These are phyloP conservation scores for Rhizopus sp. DNA, from an alignment of 371 early-diverging fungal species.

Conservation along the genomic window DNA sequence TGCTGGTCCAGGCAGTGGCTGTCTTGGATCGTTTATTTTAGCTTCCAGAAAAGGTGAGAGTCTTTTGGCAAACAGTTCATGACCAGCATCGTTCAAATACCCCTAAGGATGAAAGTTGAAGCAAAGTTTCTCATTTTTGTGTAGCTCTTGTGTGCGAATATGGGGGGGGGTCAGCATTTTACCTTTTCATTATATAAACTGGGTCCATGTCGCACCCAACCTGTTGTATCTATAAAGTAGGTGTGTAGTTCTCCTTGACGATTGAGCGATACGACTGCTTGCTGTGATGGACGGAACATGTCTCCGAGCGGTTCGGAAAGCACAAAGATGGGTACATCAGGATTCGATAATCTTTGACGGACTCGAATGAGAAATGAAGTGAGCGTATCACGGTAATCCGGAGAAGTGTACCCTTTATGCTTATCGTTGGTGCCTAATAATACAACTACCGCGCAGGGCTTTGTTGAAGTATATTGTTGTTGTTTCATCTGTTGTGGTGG, in stretches of 20 bases:
- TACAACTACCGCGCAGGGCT: slow-evolving; percentile 22
- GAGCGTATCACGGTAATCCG: slow-evolving; percentile 11
- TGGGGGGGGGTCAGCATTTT: background rate
- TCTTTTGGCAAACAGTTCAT: slow-evolving; percentile 35
- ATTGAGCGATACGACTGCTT: slow-evolving; percentile 32
- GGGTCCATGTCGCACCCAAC: slow-evolving; percentile 39
- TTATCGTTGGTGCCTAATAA: slow-evolving; percentile 28
- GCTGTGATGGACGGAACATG: slow-evolving; percentile 39
- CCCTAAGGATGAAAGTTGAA: slow-evolving; percentile 12
- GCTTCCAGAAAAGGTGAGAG: slow-evolving; percentile 35
- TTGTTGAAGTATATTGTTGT: slow-evolving; percentile 9
- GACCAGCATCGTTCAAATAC: slow-evolving; percentile 42
- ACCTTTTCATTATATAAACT: slow-evolving; percentile 29
- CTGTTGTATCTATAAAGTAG: slow-evolving; percentile 45
- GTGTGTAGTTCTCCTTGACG: slow-evolving; percentile 33
- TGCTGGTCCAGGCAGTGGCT: slow-evolving; percentile 41
- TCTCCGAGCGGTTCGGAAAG: slow-evolving; percentile 46
- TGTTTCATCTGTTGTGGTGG: slow-evolving; percentile 7
- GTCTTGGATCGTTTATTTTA: slow-evolving; percentile 31
- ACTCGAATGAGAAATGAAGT: slow-evolving; percentile 9
- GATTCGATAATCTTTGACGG: slow-evolving; percentile 7
- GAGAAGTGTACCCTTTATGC: slow-evolving; percentile 11
- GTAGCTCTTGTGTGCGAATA: background rate
- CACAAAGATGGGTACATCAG: slow-evolving; percentile 36
- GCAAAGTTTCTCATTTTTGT: background rate